Percentiles rank a stretch among this genome's conserved stretches.
Evolutionary conservation across 805 yeast species (phyloP).

Genomic region (Monosporozyma aquatica): DNA sequence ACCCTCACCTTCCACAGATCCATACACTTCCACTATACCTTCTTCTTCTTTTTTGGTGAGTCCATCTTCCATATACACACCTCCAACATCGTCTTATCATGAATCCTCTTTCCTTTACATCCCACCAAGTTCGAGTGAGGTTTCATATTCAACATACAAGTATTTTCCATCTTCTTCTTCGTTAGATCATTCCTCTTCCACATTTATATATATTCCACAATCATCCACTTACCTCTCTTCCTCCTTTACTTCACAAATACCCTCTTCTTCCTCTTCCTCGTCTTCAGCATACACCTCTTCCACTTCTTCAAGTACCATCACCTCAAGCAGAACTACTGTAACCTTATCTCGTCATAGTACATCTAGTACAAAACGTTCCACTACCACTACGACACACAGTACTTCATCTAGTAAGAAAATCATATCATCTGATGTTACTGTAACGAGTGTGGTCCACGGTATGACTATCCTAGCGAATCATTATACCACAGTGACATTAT

Average conservation of each 20-base stretch:
- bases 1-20: too few species aligned
- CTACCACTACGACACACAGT: not conserved
- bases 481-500: slow-evolving; percentile 26
- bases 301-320: not conserved
- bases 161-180: too few species aligned
- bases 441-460: slow-evolving; percentile 28
- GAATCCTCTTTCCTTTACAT: too few species aligned
- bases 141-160: too few species aligned
- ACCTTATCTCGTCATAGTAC: not conserved
- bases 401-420: slow-evolving; percentile 3
- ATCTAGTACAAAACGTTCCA: not conserved
- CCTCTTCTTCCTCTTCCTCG: slow-evolving; percentile 10
- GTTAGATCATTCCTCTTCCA: too few species aligned
- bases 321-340: not conserved
- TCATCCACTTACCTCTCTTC: not conserved
- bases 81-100: too few species aligned
- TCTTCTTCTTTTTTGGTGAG: too few species aligned
- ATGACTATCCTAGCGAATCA: slow-evolving; percentile 29
- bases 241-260: slow-evolving; percentile 5
- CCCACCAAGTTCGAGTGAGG: too few species aligned
- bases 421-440: slow-evolving; percentile 7
- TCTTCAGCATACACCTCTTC: not conserved
- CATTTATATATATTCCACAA: not conserved
- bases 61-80: not conserved
- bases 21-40: too few species aligned